phyloP scores from a whole-genome alignment of 2,329 filamentous ascomycete species.

The Pezicula radicicola region DNA sequence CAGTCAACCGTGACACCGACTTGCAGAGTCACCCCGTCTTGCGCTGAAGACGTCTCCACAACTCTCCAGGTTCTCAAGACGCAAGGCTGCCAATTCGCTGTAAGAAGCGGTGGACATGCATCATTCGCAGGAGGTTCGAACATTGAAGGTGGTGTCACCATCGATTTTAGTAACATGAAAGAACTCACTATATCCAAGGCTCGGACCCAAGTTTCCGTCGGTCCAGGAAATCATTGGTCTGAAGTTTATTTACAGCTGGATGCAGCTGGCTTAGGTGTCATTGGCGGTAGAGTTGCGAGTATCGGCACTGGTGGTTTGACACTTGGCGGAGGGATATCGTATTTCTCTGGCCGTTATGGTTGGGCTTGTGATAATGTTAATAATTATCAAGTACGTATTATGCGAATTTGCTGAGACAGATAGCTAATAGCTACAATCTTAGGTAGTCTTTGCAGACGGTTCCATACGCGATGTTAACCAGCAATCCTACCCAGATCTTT shows the following conservation, averaged over 20 bases:
- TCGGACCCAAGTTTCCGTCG: conserved; percentile 1
- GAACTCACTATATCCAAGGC: not conserved
- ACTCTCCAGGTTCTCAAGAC: conserved; percentile 1
- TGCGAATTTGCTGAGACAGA: conserved; percentile 30
- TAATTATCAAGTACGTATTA: conserved; percentile 1
- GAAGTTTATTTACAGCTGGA: conserved; percentile 3
- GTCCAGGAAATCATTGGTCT: conserved; percentile 1
- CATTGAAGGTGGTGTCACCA: conserved; percentile 8
- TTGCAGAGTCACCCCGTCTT: conserved; percentile 3
- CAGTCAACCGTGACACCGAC: not conserved
- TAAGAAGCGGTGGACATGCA: conserved; percentile 4
- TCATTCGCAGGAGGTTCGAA: conserved; percentile 4
- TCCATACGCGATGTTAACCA: conserved; percentile 40
- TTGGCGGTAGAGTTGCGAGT: conserved; percentile 24
- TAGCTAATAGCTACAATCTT: conserved; percentile 50
- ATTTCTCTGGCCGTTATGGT: not conserved
- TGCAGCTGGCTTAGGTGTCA: not conserved
- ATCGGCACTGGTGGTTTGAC: not conserved
- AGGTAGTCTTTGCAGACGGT: conserved; percentile 45
- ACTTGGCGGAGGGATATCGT: conserved; percentile 5
- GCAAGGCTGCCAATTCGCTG: conserved; percentile 3
- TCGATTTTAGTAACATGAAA: conserved; percentile 7
- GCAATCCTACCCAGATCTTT: conserved; percentile 43
- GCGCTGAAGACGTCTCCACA: conserved; percentile 1
- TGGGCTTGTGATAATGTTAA: conserved; percentile 4